A percentile compares a stretch with the other conserved stretches of the same genome.
Evolutionary conservation across 345 rosid genomes (phyloP).

Genomic region (Abelmoschus esculentus): DNA sequence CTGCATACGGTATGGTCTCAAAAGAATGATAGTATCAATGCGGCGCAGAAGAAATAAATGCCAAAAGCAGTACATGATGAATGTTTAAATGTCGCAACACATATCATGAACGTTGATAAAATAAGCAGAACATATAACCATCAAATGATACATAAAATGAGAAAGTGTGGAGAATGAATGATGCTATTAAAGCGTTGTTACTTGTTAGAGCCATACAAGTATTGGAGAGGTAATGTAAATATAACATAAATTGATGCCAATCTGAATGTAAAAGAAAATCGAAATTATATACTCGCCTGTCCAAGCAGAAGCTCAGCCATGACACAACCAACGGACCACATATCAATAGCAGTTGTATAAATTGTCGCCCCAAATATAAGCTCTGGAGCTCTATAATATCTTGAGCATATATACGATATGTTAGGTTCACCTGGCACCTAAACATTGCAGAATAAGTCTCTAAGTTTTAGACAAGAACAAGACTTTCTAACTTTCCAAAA

Average conservation of each 20-base stretch:
- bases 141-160: not conserved
- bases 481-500: slow-evolving; percentile 1
- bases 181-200: not conserved
- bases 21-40: not conserved
- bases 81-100: not conserved
- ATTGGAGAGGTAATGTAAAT: not conserved
- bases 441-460: slow-evolving; percentile 14
- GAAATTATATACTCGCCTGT: slow-evolving; percentile 36
- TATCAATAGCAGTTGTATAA: slow-evolving; percentile 90
- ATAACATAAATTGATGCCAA: not conserved
- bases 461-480: slow-evolving; percentile 7
- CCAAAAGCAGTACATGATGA: not conserved
- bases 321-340: slow-evolving; percentile 98
- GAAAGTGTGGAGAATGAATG: not conserved
- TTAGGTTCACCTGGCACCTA: slow-evolving; percentile 98
- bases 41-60: not conserved
- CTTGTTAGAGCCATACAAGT: slow-evolving; percentile 2
- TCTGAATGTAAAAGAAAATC: not conserved
- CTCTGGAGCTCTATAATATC: slow-evolving; percentile 98
- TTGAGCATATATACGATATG: slow-evolving; percentile 92
- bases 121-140: not conserved
- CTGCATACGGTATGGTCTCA: not conserved
- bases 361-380: slow-evolving; percentile 97
- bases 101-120: not conserved
- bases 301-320: slow-evolving; percentile 95